Evolutionary conservation across 2,329 filamentous ascomycete genomes (phyloP).

Genomic region (Colletotrichum tropicicola): DNA sequence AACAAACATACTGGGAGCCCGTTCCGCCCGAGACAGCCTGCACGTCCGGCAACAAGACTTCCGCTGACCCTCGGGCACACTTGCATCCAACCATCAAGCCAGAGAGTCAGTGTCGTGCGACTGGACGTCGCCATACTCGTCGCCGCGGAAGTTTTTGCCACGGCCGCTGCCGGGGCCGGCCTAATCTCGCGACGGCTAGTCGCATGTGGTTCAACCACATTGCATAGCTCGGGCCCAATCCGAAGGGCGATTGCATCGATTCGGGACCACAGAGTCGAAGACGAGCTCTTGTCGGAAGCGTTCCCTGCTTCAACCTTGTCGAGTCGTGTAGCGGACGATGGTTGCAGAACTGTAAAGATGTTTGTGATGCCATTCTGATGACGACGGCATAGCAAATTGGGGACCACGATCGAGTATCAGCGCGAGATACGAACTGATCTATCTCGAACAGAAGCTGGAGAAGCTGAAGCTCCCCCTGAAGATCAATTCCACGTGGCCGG

Average conservation of each 20-base stretch:
- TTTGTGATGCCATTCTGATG: neutral
- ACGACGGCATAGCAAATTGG: neutral
- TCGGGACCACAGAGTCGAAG: neutral
- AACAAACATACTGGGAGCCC: no score
- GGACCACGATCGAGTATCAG: neutral
- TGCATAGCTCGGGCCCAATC: neutral
- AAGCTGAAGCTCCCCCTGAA: neutral
- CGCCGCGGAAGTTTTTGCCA: neutral
- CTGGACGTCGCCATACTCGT: neutral
- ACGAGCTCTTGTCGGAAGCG: no score
- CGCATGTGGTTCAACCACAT: neutral
- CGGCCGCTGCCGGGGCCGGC: neutral
- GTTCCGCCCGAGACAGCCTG: no score
- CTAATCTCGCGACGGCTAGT: constrained; percentile 7
- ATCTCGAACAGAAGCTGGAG: neutral
- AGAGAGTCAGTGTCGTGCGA: no score
- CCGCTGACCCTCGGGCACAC: no score
- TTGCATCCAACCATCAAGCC: no score
- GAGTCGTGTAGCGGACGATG: neutral
- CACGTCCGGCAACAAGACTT: no score
- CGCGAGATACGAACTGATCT: neutral
- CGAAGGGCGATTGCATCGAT: constrained; percentile 15
- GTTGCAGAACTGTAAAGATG: neutral
- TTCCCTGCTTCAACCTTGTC: neutral
- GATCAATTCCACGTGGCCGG: neutral